Evolutionary conservation across 495 filamentous ascomycete species (phyloP).

Genomic region (Tuber indicum): DNA sequence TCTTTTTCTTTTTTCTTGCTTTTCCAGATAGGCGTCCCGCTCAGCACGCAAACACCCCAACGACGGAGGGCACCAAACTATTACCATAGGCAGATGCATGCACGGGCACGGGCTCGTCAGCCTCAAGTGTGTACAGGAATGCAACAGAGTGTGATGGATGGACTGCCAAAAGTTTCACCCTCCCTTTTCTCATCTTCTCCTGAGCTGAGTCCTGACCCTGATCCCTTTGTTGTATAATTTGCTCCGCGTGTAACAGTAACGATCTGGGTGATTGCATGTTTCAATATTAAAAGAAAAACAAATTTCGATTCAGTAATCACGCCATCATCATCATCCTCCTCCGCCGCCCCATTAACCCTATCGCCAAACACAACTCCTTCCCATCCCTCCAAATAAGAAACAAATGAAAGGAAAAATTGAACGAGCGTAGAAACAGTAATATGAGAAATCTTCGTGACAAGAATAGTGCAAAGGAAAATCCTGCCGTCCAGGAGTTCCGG

Average conservation of each 20-base stretch:
- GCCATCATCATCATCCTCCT: neutral
- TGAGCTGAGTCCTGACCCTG: neutral
- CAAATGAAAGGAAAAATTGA: neutral
- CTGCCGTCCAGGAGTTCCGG: neutral
- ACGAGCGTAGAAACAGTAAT: neutral
- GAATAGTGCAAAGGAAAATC: neutral
- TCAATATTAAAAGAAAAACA: neutral
- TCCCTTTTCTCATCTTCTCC: neutral
- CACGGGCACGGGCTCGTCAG: neutral
- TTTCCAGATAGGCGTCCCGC: neutral
- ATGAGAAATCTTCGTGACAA: neutral
- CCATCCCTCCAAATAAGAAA: neutral
- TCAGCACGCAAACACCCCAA: neutral
- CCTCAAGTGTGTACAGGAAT: neutral
- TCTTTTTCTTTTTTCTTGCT: neutral
- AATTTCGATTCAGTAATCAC: slow-evolving; percentile 1
- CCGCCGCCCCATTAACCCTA: neutral
- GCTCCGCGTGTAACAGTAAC: neutral
- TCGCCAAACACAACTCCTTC: neutral
- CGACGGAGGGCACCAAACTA: neutral
- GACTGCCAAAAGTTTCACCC: neutral
- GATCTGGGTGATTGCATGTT: neutral
- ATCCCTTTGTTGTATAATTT: neutral
- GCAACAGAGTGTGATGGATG: neutral
- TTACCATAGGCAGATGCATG: neutral